phyloP scores from a whole-genome alignment of 2,329 filamentous ascomycete species.

The Xylariomycetidae sp. region DNA sequence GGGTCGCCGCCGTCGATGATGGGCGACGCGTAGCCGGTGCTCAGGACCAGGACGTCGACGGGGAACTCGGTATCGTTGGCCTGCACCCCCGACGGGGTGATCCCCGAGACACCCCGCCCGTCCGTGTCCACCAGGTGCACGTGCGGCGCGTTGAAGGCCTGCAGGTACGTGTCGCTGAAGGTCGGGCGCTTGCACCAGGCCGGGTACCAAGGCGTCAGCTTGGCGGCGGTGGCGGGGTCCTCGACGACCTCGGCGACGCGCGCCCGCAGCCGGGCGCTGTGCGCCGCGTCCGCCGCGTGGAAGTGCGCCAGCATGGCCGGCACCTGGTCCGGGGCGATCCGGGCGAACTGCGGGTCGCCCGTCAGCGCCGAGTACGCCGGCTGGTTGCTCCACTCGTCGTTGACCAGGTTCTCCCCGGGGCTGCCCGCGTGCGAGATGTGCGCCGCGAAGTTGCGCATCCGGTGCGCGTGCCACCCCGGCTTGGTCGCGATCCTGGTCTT shows the following conservation, averaged over 20 bases:
- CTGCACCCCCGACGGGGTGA: constrained; percentile 41
- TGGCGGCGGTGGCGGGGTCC: constrained; percentile 42
- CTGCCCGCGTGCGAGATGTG: constrained; percentile 28
- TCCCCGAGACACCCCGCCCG: constrained; percentile 41
- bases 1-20: constrained; percentile 38
- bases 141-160: constrained; percentile 51
- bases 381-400: constrained; percentile 42
- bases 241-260: constrained; percentile 46
- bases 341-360: constrained; percentile 26
- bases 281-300: constrained; percentile 34
- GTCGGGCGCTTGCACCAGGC: constrained; percentile 58
- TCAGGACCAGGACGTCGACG: constrained; percentile 29
- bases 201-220: constrained; percentile 43
- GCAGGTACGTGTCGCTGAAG: constrained; percentile 55
- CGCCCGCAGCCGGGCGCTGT: constrained; percentile 37
- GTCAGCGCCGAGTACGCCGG: constrained; percentile 32
- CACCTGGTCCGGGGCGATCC: constrained; percentile 29
- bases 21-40: constrained; percentile 33
- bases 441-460: constrained; percentile 38
- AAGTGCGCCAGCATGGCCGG: constrained; percentile 30
- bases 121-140: constrained; percentile 56
- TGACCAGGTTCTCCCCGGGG: constrained; percentile 36
- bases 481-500: constrained; percentile 24
- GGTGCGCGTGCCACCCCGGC: constrained; percentile 43
- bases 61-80: constrained; percentile 41